phyloP scores from a whole-genome alignment of 352 stramenopile species.

The Nothophytophthora sp. region DNA sequence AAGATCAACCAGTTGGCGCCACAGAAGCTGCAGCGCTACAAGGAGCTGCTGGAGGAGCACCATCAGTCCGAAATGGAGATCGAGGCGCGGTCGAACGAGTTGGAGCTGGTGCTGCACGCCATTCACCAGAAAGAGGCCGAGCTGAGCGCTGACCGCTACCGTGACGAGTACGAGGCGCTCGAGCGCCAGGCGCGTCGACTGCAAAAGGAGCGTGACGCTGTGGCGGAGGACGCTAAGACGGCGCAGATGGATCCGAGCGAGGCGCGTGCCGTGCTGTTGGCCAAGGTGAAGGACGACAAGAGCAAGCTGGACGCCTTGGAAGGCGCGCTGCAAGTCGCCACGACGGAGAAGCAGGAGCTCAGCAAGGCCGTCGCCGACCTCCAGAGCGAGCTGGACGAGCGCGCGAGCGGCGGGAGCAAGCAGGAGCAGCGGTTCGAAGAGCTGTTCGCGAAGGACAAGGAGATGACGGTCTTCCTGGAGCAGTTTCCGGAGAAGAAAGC shows the following conservation, averaged over 20 bases:
- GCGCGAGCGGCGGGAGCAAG: slow-evolving; percentile 66
- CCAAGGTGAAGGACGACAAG: slow-evolving; percentile 89
- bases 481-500: slow-evolving; percentile 76
- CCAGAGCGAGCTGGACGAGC: slow-evolving; percentile 66
- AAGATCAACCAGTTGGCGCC: slow-evolving; percentile 91
- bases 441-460: slow-evolving; percentile 88
- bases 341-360: slow-evolving; percentile 61
- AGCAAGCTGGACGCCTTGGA: slow-evolving; percentile 79
- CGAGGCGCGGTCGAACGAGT: slow-evolving; percentile 61
- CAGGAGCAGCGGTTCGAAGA: slow-evolving; percentile 87
- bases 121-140: slow-evolving; percentile 81
- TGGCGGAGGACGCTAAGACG: slow-evolving; percentile 82
- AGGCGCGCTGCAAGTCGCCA: slow-evolving; percentile 45
- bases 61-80: slow-evolving; percentile 75
- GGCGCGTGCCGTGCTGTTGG: slow-evolving; percentile 73
- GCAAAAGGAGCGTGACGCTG: slow-evolving; percentile 70
- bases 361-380: slow-evolving; percentile 55
- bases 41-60: slow-evolving; percentile 72
- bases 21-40: slow-evolving; percentile 84
- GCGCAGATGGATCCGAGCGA: slow-evolving; percentile 89
- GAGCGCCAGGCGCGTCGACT: slow-evolving; percentile 67
- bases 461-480: slow-evolving; percentile 92
- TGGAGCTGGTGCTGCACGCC: slow-evolving; percentile 72
- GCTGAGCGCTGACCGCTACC: slow-evolving; percentile 63
- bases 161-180: slow-evolving; percentile 78